Base-by-base conservation (phyloP, 2,329 filamentous ascomycete species). In the Geoglossum cookeanum region DNA sequence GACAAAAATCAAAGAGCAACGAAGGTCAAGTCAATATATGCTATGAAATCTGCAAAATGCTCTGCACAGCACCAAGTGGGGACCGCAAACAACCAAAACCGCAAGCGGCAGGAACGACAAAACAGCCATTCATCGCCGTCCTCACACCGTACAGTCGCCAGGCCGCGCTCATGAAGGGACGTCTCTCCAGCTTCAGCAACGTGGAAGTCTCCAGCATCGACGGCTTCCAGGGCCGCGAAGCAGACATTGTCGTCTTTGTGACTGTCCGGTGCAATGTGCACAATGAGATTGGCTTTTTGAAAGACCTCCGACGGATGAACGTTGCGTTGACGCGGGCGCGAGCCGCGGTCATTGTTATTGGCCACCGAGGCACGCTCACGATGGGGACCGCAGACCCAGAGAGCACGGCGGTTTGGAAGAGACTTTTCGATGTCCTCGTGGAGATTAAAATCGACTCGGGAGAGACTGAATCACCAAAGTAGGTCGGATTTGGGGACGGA, bases 161-260 rank as follows among this genome's bases (percentile, higher is more conserved):
- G 61, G 65, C 60, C 3, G 66, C 69, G 1, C 53, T 67, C 1
- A 64, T 73, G 3, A 64, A 62, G 52, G 59, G 57, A 4, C 58
- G 64, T 5, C 57, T 64, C 0, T 49, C 62, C 7, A 58, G 59
- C 1, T 58, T 68, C 15, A 48, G 64, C 0, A 60, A 42, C 11
- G 51, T 64, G 30, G 62, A 70, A 52, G 64, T 72, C 1, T 69
- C 65, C 1, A 73, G 69, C 55, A 69, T 74, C 49, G 72, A 74
- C 59, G 67, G 67, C 2, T 74, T 71, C 59, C 71, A 75, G 57
- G 71, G 70, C 1, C 66, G 67, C 1, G 71, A 73, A 62, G 70
- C 71, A 1, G 72, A 74, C 52, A 64, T 74, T 35, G 62, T 74
- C 1, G 65, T 75, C 4, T 73, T 70, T 58, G 68, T 71, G 4